These are phyloP conservation scores for Polymyxa betae DNA, from an alignment of 208 protist species.

Conservation along the genomic window DNA sequence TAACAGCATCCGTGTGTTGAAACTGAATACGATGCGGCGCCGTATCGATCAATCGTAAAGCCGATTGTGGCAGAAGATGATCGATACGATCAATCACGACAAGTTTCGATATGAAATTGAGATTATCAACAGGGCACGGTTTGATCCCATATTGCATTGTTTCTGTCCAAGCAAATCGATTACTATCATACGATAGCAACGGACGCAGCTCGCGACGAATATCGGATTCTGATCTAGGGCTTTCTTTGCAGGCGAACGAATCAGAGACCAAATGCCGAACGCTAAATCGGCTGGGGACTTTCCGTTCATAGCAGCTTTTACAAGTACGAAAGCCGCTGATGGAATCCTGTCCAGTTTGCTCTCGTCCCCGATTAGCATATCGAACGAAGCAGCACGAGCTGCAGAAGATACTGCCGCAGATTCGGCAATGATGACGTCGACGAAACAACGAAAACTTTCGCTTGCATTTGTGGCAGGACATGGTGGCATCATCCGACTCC, in stretches of 20 bases:
- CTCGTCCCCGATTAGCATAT: background rate
- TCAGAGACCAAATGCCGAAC: background rate
- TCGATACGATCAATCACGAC: background rate
- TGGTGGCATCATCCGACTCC: background rate
- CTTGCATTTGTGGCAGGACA: background rate
- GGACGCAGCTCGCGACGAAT: background rate
- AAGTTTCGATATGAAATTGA: background rate
- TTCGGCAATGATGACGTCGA: background rate
- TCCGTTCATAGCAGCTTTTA: background rate
- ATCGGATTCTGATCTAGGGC: background rate
- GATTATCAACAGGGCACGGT: background rate
- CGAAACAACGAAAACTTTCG: background rate
- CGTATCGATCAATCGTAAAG: background rate
- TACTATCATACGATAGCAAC: background rate
- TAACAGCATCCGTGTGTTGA: background rate
- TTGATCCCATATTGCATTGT: background rate
- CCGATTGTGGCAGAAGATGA: background rate
- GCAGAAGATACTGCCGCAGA: background rate
- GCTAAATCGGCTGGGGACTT: background rate
- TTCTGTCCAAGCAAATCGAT: background rate
- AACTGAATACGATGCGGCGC: background rate
- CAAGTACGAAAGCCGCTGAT: background rate
- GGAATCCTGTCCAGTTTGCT: background rate
- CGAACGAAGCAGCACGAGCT: background rate
- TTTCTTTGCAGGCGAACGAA: background rate